phyloP scores from a whole-genome alignment of 192 early-diverging fungal genomes.

The Backusella tarrabulga region DNA sequence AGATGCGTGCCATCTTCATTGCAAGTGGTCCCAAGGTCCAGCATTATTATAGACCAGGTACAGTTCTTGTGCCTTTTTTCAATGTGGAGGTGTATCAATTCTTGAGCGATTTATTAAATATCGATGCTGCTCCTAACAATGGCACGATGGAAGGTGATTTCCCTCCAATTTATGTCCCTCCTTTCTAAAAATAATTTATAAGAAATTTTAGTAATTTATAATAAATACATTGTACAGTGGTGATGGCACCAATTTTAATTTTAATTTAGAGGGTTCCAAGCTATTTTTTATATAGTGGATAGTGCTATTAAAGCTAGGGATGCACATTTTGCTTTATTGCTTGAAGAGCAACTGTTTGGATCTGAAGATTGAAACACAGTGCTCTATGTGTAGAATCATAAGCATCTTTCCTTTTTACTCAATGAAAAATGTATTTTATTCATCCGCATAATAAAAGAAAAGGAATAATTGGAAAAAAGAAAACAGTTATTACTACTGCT shows the following conservation, averaged over 20 bases:
- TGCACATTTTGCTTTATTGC: no score
- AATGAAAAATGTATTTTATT: no score
- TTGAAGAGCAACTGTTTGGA: no score
- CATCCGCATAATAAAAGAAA: no score
- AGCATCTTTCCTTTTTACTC: no score
- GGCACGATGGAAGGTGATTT: slow-evolving; percentile 45
- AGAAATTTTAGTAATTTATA: neutral
- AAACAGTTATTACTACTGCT: no score
- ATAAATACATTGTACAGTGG: neutral
- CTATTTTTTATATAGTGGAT: no score
- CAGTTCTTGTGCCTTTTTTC: slow-evolving; percentile 48
- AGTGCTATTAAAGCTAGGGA: no score
- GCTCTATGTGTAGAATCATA: no score
- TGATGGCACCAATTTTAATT: neutral
- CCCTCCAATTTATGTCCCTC: neutral
- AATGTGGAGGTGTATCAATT: slow-evolving; percentile 78
- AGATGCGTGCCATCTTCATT: slow-evolving; percentile 87
- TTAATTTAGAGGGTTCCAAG: neutral
- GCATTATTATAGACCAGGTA: slow-evolving; percentile 14
- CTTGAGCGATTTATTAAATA: slow-evolving; percentile 52
- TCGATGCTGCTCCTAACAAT: slow-evolving; percentile 71
- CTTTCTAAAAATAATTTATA: neutral
- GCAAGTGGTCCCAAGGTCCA: slow-evolving; percentile 62
- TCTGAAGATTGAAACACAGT: no score
- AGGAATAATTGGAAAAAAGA: no score